Percentiles rank a stretch among this genome's conserved stretches.
These are phyloP conservation scores for Alopecurus myosuroides DNA, from an alignment of 176 grass and related monocot species.

Conservation along the genomic window DNA sequence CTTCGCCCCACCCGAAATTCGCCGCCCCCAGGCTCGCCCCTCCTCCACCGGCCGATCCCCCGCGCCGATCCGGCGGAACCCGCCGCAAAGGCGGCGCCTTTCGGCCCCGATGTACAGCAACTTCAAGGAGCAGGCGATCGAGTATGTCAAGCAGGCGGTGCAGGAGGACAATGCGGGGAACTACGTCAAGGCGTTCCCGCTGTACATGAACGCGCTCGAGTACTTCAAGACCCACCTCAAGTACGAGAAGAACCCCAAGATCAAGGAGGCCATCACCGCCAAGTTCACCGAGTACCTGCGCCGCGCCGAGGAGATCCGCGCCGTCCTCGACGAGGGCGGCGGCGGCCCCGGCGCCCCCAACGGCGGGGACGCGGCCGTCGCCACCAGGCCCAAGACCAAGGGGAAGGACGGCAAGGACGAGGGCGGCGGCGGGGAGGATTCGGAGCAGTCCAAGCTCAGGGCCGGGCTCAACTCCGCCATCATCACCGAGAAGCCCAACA, in stretches of 20 bases:
- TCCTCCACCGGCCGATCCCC: neutral
- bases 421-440: constrained; percentile 68
- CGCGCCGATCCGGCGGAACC: constrained; percentile 30
- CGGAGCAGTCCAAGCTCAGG: constrained; percentile 85
- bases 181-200: constrained; percentile 93
- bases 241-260: constrained; percentile 99
- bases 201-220: constrained; percentile 99
- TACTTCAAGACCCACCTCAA: constrained; percentile 99
- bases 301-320: constrained; percentile 97
- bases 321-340: constrained; percentile 87
- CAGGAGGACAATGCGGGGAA: constrained; percentile 98
- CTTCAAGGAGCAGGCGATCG: constrained; percentile 99
- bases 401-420: constrained; percentile 82
- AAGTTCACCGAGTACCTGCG: constrained; percentile 99
- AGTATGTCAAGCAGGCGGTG: constrained; percentile 94
- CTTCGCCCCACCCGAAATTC: neutral
- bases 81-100: constrained; percentile 36
- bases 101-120: constrained; percentile 82
- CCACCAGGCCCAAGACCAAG: constrained; percentile 88
- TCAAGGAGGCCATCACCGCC: constrained; percentile 93
- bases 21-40: neutral
- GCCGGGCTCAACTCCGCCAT: constrained; percentile 88
- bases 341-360: constrained; percentile 36
- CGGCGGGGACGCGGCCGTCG: constrained; percentile 70
- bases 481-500: constrained; percentile 91